Conservation (phyloP, 768 basidiomycete genomes). For the Boletellus emodensis region DNA sequence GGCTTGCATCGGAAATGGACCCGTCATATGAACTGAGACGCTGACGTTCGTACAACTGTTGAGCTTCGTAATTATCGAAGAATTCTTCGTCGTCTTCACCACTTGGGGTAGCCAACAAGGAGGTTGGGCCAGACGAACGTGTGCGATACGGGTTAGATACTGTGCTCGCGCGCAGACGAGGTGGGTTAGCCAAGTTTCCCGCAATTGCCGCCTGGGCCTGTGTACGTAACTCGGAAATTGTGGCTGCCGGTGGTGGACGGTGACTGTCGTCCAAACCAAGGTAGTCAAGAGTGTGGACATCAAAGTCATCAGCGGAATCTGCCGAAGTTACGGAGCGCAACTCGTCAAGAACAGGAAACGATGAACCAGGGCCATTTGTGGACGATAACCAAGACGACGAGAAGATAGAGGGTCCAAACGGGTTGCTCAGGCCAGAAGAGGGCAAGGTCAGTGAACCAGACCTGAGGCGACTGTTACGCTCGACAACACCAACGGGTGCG, state of each 20-base stretch:
- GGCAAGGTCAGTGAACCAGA: slow-evolving; percentile 92
- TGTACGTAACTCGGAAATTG: slow-evolving; percentile 81
- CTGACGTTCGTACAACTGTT: slow-evolving; percentile 45
- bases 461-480: slow-evolving; percentile 79
- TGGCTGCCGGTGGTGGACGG: slow-evolving; percentile 76
- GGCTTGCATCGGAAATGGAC: slow-evolving; percentile 45
- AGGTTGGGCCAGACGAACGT: slow-evolving; percentile 54
- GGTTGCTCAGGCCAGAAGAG: slow-evolving; percentile 68
- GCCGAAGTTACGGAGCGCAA: slow-evolving; percentile 75
- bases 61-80: slow-evolving; percentile 55
- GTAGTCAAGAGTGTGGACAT: slow-evolving; percentile 94
- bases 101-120: slow-evolving; percentile 58
- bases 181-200: slow-evolving; percentile 73
- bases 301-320: slow-evolving; percentile 82
- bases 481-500: slow-evolving; percentile 33
- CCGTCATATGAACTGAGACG: slow-evolving; percentile 62
- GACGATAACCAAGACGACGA: slow-evolving; percentile 84
- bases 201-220: slow-evolving; percentile 91
- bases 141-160: slow-evolving; percentile 90
- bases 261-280: slow-evolving; percentile 85
- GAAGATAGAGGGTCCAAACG: slow-evolving; percentile 87
- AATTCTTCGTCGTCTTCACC: slow-evolving; percentile 74
- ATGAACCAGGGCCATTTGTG: slow-evolving; percentile 50
- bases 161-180: slow-evolving; percentile 82
- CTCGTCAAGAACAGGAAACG: slow-evolving; percentile 71